Base-by-base conservation (phyloP, 2,329 filamentous ascomycete genomes). In the Ophiostoma perfectum region DNA sequence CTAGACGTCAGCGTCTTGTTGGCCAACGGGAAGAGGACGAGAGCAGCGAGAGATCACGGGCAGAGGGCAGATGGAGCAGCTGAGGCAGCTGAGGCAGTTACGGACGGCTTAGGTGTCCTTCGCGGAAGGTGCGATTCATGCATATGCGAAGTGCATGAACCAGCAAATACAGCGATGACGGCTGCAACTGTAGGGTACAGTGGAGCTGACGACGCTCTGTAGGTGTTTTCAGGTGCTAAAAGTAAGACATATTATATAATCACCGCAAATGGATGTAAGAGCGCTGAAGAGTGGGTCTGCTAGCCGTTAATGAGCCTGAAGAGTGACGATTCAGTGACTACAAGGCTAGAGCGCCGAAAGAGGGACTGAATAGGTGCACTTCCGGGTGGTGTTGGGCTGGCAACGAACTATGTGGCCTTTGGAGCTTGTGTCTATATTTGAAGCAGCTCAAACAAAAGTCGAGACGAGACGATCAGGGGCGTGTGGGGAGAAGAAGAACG, bases 361-460 rank as follows among this genome's bases (percentile, higher is more conserved):
- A 55, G 66, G 65, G 42, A 41, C 16, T 69, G 45, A 67, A 69
- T 69, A 69, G 68, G 60, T 64, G 38, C 67, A 58, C 38, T 66
- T 68, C 64, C 64, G 64, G 67, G 11, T 60, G 55, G 4, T 58
- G 38, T 27, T 60, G 55, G 6, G 16, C n/a, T 27, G 27, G 27
- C 27, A 27, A 27, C 27, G 27, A 27, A 27, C 27, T 2, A 27
- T 27, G 27, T 27, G 27, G 1, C 27, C 27, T 27, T 27, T 27
- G 27, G 27, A 27, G 27, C 27, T 27, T 27, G 27, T 27, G 27
- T 27, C 27, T 27, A 27, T 44, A 44, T 44, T 7, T 14, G 5
- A 38, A 38, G 4, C 11, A 60, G 55, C 27, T 27, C 27, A 27
- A 27, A 16, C 45, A 36, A 27, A 2, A 55, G 8, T 36, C 7